Base-by-base conservation (phyloP, 345 rosid species). In the Triadica sebifera region DNA sequence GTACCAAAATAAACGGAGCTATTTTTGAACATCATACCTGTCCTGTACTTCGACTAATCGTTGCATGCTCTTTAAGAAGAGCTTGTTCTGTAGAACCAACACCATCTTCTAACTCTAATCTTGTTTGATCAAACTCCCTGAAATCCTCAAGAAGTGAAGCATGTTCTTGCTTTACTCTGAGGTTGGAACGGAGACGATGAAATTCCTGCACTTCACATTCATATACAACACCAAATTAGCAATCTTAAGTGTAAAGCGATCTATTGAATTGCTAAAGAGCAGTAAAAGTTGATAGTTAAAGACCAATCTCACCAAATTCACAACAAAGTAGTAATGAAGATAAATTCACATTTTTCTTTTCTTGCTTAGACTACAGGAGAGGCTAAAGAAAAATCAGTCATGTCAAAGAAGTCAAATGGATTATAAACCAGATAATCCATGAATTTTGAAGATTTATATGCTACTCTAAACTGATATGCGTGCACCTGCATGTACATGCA, bases 91-190 rank as follows among this genome's bases (percentile, higher is more conserved):
- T 58, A 59, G 91, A 90, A 68, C 86, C 93, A 66, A 65, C 78
- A 72, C 98, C 94, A 45, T 87, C 98, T 87, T 95, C 99, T 85
- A 95, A 88, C 80, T 93, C 98, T 78, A 93, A 83, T 74, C 93
- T 86, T 64, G 96, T 84, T 70, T 94, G 87, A 82, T 95, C 99
- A 78, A 91, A 95, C 86, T 93, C 98, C 82, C 94, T 90, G 78
- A 91, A 91, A 80, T 95, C 99, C 59, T 95, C 97, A 71, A 95
- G 93, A 53, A 93, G 90, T 64, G 94, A 90, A 85, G 96, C 98
- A 80, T 93, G 97, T 75, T 95, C 98, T 81, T 90, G 88, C 84
- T 93, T 95, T 56, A 94, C 92, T 85, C 85, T 93, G 62, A 93
- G 96, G 85, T 90, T 88, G 56, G 97, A 93, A 50, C 91, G 89